Conservation (phyloP, 2,329 filamentous ascomycete species). For the Rasamsonia emersonii region DNA sequence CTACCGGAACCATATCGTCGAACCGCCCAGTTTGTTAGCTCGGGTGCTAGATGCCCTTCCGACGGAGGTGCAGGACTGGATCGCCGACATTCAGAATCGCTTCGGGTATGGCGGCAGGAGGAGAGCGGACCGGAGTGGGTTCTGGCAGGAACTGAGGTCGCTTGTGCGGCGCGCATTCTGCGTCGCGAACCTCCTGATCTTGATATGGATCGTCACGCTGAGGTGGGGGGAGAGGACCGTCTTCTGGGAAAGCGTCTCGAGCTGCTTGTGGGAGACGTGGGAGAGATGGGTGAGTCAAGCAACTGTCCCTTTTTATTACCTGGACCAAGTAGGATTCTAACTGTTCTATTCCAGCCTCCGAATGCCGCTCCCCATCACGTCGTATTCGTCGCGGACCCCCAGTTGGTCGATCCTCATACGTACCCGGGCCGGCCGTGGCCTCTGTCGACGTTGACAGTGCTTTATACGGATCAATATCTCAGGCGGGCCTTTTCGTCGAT, state of each 20-base stretch:
- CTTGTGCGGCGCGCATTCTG: constrained; percentile 17
- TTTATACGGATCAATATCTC: constrained; percentile 84
- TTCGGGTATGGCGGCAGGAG: constrained; percentile 6
- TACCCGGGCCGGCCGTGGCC: constrained; percentile 77
- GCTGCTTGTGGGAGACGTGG: constrained; percentile 79
- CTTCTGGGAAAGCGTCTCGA: constrained; percentile 61
- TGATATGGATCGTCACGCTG: constrained; percentile 67
- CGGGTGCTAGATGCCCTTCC: constrained; percentile 14
- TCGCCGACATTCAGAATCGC: constrained; percentile 11
- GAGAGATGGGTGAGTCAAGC: constrained; percentile 69
- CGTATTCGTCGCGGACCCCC: constrained; percentile 78
- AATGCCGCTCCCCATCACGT: constrained; percentile 74
- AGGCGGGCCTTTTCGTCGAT: constrained; percentile 72
- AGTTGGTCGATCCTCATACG: constrained; percentile 89
- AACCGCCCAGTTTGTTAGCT: constrained; percentile 7
- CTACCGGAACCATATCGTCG: constrained; percentile 10
- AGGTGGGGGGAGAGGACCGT: constrained; percentile 78
- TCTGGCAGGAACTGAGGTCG: constrained; percentile 11
- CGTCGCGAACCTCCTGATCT: constrained; percentile 57
- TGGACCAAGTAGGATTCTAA: constrained; percentile 5
- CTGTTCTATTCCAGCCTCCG: constrained; percentile 50
- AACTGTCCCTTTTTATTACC: constrained; percentile 1
- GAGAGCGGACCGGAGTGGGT: constrained; percentile 10
- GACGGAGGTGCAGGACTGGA: constrained; percentile 15
- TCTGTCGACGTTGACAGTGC: constrained; percentile 56